These are phyloP conservation scores for Pichia sp. DNA, from an alignment of 1,139 yeast genomes.

Conservation along the genomic window DNA sequence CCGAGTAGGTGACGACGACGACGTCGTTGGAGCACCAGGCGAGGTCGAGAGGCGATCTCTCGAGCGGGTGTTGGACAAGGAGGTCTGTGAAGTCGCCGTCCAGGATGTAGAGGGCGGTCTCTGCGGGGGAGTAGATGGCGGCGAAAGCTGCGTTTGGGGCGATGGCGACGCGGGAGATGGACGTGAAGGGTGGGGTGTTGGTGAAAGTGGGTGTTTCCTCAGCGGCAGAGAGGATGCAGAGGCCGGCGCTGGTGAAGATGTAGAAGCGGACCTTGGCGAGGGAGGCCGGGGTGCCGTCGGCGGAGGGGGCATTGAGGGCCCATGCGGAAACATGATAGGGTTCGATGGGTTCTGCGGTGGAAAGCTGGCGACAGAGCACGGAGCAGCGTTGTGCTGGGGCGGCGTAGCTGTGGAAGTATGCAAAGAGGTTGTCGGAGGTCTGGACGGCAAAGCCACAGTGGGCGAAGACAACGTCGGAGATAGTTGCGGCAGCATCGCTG, in stretches of 20 bases:
- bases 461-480: slow-evolving; percentile 36
- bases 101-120: slow-evolving; percentile 9
- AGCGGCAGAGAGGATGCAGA: slow-evolving; percentile 1
- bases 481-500: not conserved
- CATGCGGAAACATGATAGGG: slow-evolving; percentile 27
- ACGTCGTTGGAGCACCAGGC: slow-evolving; percentile 90
- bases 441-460: slow-evolving; percentile 37
- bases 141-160: slow-evolving; percentile 64
- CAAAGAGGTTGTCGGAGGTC: slow-evolving; percentile 34
- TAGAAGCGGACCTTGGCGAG: slow-evolving; percentile 10
- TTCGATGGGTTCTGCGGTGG: slow-evolving; percentile 10
- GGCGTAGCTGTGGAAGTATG: slow-evolving; percentile 30
- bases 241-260: slow-evolving; percentile 11
- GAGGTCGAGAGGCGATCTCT: slow-evolving; percentile 42
- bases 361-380: slow-evolving; percentile 2
- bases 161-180: slow-evolving; percentile 44
- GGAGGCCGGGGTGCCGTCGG: slow-evolving; percentile 16
- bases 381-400: not conserved
- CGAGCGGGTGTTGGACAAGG: slow-evolving; percentile 35
- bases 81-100: slow-evolving; percentile 7
- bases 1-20: slow-evolving; percentile 55
- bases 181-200: slow-evolving; percentile 1
- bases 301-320: slow-evolving; percentile 33
- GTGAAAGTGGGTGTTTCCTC: not conserved
- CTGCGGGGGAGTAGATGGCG: slow-evolving; percentile 47